Evolutionary conservation across 345 rosid species (phyloP).

Genomic region (Cardiospermum halicacabum): DNA sequence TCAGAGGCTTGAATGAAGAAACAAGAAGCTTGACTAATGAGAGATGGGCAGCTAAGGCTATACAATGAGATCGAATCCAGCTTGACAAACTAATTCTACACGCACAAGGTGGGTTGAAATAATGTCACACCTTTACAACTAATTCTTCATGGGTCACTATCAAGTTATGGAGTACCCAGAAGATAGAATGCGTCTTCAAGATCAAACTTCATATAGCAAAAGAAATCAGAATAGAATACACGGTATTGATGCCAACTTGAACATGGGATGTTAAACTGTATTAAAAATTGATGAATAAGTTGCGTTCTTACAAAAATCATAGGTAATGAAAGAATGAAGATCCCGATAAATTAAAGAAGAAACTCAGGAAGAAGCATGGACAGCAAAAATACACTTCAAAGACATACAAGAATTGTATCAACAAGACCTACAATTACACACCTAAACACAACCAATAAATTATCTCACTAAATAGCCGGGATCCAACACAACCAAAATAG

Average conservation of each 20-base stretch:
- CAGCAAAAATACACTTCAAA: conserved; percentile 21
- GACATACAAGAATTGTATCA: conserved; percentile 24
- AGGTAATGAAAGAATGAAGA: conserved; percentile 39
- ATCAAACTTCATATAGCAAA: background rate
- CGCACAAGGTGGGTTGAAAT: background rate
- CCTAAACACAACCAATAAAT: conserved; percentile 35
- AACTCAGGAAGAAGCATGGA: conserved; percentile 9
- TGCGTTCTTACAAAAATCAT: conserved; percentile 27
- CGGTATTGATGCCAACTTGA: background rate
- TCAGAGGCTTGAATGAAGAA: background rate
- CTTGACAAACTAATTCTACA: conserved; percentile 7
- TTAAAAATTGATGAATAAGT: conserved; percentile 31
- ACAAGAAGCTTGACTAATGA: background rate
- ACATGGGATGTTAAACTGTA: conserved; percentile 19
- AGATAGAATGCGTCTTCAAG: too few relatives aligned
- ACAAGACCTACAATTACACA: conserved; percentile 30
- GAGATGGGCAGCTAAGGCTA: background rate
- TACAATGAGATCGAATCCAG: too few relatives aligned
- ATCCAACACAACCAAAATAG: conserved; percentile 12
- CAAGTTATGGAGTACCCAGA: too few relatives aligned
- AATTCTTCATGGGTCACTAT: background rate
- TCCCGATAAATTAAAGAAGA: conserved; percentile 26
- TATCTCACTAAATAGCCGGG: conserved; percentile 20
- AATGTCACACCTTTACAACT: background rate
- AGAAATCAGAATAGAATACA: background rate